Evolutionary conservation across 2,329 filamentous ascomycete species (phyloP).

Genomic region (Amesomyces nigricolor): DNA sequence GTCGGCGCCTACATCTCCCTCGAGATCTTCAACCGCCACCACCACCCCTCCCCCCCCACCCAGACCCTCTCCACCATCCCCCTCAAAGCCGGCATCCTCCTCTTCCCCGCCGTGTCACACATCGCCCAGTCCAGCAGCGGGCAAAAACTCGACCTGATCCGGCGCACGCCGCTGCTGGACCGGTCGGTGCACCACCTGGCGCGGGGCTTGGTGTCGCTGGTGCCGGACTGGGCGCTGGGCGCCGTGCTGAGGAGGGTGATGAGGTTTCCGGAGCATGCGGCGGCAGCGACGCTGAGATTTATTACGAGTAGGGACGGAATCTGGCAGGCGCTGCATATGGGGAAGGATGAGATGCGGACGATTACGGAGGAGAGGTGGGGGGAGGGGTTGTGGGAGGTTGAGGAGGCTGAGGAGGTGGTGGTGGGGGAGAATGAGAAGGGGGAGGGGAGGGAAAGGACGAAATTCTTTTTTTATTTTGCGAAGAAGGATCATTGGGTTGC

Average conservation of each 20-base stretch:
- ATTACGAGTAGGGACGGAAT: conserved; percentile 53
- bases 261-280: conserved; percentile 45
- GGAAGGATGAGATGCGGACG: conserved; percentile 52
- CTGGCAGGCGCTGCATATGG: conserved; percentile 55
- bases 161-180: conserved; percentile 39
- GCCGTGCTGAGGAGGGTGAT: conserved; percentile 41
- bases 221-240: conserved; percentile 37
- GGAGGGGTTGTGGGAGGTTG: conserved; percentile 52
- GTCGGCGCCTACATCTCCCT: conserved; percentile 68
- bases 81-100: conserved; percentile 52
- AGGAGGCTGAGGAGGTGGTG: conserved; percentile 28
- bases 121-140: conserved; percentile 60
- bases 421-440: conserved; percentile 27
- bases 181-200: conserved; percentile 38
- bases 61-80: conserved; percentile 31
- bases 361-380: conserved; percentile 57
- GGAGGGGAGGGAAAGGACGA: conserved; percentile 32
- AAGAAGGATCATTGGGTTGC: conserved; percentile 59
- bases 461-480: conserved; percentile 56
- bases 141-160: conserved; percentile 42
- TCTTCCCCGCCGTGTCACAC: conserved; percentile 72
- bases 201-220: conserved; percentile 36
- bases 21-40: conserved; percentile 58
- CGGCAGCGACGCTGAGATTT: conserved; percentile 47
- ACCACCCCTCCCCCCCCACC: conserved; percentile 26